Evolutionary conservation across 257 asterid genomes (phyloP), one percentile per base, ranked within the genome.

Genomic region (Marsdenia floribunda): DNA sequence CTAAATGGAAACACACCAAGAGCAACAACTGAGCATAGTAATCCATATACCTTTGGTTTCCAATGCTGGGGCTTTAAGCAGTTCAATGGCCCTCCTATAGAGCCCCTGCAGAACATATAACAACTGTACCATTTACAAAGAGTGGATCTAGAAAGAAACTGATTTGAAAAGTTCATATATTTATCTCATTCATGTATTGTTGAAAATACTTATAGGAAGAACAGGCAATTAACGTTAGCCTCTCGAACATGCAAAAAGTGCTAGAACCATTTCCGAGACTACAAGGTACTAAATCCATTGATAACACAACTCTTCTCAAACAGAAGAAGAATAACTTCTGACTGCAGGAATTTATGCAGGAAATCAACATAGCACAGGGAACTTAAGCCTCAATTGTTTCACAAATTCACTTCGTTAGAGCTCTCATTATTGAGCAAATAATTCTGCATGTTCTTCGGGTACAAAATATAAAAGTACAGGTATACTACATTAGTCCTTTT

Each of bases 61-160:
- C 82, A 94, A 55, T 1, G 91, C 70, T 66, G 98, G 91, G 78
- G 92, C 93, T 88, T 89, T 90, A 49, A 95, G 96, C 80, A 92
- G 82, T 65, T 90, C 96, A 14, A 92, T 82, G n/a, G 96, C 99
- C 84, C 77, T 89, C 78, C 99, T 85, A 82, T 86, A 92, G 76
- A 95, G 99, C 38, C 99, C 99, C 98, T 95, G 79, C 57, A 79
- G 63, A 74, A 63, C 57, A 68, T n/a, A 81, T 24, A 58, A 60
- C 50, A 44, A 71, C 49, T 44, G 77, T 57, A 33, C 68, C 50
- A 70, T 63, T 75, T 15, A 47, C 52, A 42, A 53, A 64, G 59
- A 52, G 33, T 29, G 8, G 72, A 24, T 16, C n/a, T 40, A 18
- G 44, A 60, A 19, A 49, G 58, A 49, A 70, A 52, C 38, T 38